A percentile compares a stretch with the other conserved stretches of the same genome.
Evolutionary conservation across 1,284 basidiomycete species (phyloP).

Genomic region (Malassezia dermatis): DNA sequence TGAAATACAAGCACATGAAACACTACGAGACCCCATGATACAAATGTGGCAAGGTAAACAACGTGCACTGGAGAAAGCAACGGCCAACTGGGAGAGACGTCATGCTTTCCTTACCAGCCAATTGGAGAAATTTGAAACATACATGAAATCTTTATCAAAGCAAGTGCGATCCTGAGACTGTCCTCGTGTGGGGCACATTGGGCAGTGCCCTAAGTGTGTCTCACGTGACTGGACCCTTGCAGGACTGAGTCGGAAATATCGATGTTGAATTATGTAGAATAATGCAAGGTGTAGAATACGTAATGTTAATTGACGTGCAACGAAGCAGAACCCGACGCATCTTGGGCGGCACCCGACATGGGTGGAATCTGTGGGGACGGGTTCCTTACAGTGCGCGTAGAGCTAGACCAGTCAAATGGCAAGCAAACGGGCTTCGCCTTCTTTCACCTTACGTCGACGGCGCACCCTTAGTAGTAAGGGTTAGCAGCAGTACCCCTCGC

Average conservation of each 20-base stretch:
- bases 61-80: conserved; percentile 61
- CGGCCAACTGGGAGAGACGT: conserved; percentile 83
- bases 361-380: conserved; percentile 3
- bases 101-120: conserved; percentile 77
- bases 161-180: not conserved
- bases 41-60: conserved; percentile 66
- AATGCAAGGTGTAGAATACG: conserved; percentile 3
- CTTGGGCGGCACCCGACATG: not conserved
- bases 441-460: not conserved
- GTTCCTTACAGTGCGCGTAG: conserved; percentile 3
- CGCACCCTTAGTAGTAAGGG: not conserved
- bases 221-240: not conserved
- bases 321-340: not conserved
- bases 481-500: not conserved
- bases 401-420: not conserved
- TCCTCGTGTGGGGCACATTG: no score
- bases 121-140: conserved; percentile 90
- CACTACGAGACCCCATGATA: conserved; percentile 70
- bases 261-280: conserved; percentile 5
- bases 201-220: not conserved
- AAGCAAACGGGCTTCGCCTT: not conserved
- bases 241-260: not conserved
- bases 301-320: not conserved
- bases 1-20: conserved; percentile 73
- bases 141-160: conserved; percentile 49